Percentiles rank a stretch among this genome's conserved stretches.
Conservation (phyloP, 2,329 filamentous ascomycete genomes). For the Neoascochyta sp. region DNA sequence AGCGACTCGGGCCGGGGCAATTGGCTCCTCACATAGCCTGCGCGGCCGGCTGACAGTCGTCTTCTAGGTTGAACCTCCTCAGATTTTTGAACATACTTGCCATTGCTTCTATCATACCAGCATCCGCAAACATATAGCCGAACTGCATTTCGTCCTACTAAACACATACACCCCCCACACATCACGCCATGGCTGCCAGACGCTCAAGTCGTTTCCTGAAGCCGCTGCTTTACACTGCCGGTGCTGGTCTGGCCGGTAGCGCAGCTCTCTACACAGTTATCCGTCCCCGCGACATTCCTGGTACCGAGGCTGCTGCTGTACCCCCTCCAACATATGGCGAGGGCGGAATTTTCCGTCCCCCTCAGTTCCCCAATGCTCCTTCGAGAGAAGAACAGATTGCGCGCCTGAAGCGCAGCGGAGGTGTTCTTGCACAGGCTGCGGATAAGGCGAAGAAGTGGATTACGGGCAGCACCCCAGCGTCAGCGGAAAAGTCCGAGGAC, state of each 20-base stretch:
- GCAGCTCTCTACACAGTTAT: conserved; percentile 61
- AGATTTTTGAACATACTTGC: conserved; percentile 4
- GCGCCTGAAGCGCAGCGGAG: conserved; percentile 54
- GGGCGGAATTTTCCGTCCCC: conserved; percentile 64
- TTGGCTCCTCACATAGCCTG: conserved; percentile 2
- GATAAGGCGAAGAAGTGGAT: conserved; percentile 43
- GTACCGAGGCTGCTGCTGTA: conserved; percentile 63
- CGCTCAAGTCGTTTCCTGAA: conserved; percentile 49
- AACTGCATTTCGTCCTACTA: not conserved
- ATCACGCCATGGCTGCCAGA: conserved; percentile 31
- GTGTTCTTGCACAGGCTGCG: conserved; percentile 29
- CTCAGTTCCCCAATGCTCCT: conserved; percentile 62
- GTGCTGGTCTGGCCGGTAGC: conserved; percentile 52
- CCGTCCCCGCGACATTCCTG: conserved; percentile 68
- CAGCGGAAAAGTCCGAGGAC: conserved; percentile 31
- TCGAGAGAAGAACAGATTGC: conserved; percentile 62
- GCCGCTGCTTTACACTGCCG: conserved; percentile 58
- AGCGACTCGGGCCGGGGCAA: no score
- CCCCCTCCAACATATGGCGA: conserved; percentile 67
- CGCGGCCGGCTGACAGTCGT: conserved; percentile 9
- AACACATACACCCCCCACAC: conserved; percentile 1
- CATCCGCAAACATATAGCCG: conserved; percentile 1
- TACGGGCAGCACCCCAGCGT: conserved; percentile 26
- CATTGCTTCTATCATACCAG: conserved; percentile 1
- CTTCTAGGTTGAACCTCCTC: conserved; percentile 5